Conservation (phyloP, 2,329 filamentous ascomycete genomes). For the Calonectria pseudoturangicola region DNA sequence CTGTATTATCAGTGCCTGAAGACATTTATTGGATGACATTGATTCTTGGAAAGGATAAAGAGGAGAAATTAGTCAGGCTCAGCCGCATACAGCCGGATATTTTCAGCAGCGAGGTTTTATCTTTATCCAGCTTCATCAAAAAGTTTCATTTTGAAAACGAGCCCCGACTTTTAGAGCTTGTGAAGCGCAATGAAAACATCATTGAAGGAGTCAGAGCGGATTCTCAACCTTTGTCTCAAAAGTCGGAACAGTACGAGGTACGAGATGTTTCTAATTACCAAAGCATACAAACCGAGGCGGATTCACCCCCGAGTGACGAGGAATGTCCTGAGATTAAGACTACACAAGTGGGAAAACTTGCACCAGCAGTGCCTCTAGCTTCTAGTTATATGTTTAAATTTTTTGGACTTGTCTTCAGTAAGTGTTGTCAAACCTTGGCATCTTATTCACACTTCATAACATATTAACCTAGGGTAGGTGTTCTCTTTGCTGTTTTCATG, state of each 20-base stretch:
- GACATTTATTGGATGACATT: neutral
- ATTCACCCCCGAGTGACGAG: neutral
- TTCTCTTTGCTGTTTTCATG: neutral
- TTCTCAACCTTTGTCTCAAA: neutral
- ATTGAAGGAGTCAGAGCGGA: neutral
- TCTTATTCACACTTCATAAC: neutral
- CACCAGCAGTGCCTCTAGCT: neutral
- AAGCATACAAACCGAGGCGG: neutral
- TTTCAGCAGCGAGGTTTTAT: neutral
- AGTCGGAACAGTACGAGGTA: neutral
- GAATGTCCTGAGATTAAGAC: neutral
- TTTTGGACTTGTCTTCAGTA: neutral
- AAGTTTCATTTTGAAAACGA: neutral
- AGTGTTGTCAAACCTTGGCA: neutral
- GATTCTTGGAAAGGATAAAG: neutral
- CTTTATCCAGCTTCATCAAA: neutral
- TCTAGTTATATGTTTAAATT: neutral
- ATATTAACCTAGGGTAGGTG: neutral
- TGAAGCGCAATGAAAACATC: neutral
- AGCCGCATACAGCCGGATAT: too few species aligned
- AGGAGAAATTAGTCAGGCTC: neutral
- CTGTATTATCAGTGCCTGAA: neutral
- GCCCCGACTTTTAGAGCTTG: neutral
- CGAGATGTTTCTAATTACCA: neutral
- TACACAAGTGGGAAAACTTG: neutral